Evolutionary conservation across 78 protist genomes (phyloP).

Genomic region (Dictyostelium intermedium): DNA sequence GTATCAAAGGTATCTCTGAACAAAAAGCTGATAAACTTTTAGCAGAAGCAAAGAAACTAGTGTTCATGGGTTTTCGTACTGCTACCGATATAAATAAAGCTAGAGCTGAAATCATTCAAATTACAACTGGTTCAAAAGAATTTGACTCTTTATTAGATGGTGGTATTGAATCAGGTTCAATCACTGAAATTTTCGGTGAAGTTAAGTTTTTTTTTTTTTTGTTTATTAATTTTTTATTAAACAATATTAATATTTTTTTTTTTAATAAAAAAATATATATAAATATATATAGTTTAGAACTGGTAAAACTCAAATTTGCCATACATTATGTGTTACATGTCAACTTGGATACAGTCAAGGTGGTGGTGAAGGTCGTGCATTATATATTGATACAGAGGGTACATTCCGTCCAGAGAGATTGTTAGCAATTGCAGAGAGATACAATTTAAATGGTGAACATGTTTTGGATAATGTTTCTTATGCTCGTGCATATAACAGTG

Average conservation of each 20-base stretch:
- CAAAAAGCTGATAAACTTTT: conserved; percentile 97
- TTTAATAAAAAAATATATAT: too few species aligned
- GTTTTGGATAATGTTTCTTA: conserved; percentile 98
- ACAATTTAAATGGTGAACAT: conserved; percentile 90
- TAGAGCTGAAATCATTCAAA: conserved; percentile 82
- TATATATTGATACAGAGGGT: conserved; percentile 99
- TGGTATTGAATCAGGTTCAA: conserved; percentile 99
- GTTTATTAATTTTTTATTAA: too few species aligned
- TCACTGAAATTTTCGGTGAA: conserved; percentile 99
- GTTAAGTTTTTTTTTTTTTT: background rate
- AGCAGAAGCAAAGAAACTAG: conserved; percentile 90
- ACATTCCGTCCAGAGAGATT: conserved; percentile 99
- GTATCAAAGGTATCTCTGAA: conserved; percentile 97
- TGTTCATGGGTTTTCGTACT: conserved; percentile 96
- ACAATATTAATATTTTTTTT: too few species aligned
- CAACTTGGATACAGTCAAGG: conserved; percentile 90
- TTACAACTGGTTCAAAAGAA: conserved; percentile 97
- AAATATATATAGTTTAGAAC: conserved; percentile 94
- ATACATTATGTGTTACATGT: conserved; percentile 98
- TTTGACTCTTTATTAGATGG: conserved; percentile 96
- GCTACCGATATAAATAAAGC: conserved; percentile 94
- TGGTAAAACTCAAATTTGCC: conserved; percentile 99
- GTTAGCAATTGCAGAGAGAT: conserved; percentile 94
- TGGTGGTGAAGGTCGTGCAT: conserved; percentile 99
- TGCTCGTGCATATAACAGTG: conserved; percentile 99